Conservation (phyloP, 805 yeast species). For the Metschnikowia kofuensis region DNA sequence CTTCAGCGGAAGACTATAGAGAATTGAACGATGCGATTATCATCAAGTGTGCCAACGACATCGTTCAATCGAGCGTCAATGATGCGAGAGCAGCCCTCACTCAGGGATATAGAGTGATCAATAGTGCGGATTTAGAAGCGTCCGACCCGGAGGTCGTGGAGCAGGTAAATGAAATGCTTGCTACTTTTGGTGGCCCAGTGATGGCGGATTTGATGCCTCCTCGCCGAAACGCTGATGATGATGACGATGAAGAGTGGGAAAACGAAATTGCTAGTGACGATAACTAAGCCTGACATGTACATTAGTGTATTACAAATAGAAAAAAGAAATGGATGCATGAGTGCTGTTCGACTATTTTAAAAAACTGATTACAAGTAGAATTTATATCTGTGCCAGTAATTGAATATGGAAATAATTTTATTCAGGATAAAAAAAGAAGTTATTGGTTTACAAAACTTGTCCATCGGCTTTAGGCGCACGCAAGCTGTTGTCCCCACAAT, state of each 20-base stretch:
- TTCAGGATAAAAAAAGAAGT: too few species aligned
- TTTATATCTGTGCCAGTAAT: too few species aligned
- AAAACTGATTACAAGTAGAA: too few species aligned
- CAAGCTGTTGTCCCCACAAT: neutral
- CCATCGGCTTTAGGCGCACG: too few species aligned
- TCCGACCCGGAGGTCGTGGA: constrained; percentile 57
- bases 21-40: constrained; percentile 28
- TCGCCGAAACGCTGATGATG: constrained; percentile 24
- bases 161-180: constrained; percentile 50
- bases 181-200: constrained; percentile 60
- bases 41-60: constrained; percentile 23
- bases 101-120: constrained; percentile 43
- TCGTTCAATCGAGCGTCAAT: constrained; percentile 25
- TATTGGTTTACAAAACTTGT: too few species aligned
- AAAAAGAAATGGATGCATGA: neutral
- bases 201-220: constrained; percentile 43
- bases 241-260: constrained; percentile 52
- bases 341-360: too few species aligned
- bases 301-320: neutral
- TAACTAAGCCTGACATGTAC: neutral
- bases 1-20: constrained; percentile 39
- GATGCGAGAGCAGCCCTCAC: constrained; percentile 46
- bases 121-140: constrained; percentile 36
- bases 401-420: too few species aligned
- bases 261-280: constrained; percentile 43